A percentile compares a stretch with the other conserved stretches of the same genome.
phyloP scores from a whole-genome alignment of 805 yeast species.

The Myxozyma nipponensis region DNA sequence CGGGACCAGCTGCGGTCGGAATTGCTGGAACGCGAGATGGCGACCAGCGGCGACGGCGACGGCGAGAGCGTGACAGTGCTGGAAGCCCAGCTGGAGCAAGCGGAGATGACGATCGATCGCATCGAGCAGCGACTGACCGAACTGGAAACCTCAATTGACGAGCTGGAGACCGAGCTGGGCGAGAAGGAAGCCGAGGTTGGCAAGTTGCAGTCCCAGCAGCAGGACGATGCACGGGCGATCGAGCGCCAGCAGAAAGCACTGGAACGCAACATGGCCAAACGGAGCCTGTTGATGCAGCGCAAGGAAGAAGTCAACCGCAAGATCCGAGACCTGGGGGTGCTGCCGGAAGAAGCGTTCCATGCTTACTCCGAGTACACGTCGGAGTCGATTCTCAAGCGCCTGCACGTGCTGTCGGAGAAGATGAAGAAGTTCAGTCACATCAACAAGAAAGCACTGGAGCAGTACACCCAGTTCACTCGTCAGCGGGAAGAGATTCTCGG shows the following conservation, averaged over 20 bases:
- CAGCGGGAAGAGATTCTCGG: slow-evolving; percentile 64
- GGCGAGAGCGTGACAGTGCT: slow-evolving; percentile 34
- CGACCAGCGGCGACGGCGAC: slow-evolving; percentile 28
- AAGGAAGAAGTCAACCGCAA: slow-evolving; percentile 68
- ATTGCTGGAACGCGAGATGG: slow-evolving; percentile 21
- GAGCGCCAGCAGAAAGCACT: slow-evolving; percentile 60
- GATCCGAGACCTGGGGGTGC: slow-evolving; percentile 78
- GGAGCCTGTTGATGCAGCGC: slow-evolving; percentile 54
- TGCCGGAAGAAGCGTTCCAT: slow-evolving; percentile 79
- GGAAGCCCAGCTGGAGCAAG: slow-evolving; percentile 10
- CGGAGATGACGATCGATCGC: slow-evolving; percentile 32
- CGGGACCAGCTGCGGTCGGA: slow-evolving; percentile 39
- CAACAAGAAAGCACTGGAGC: slow-evolving; percentile 86
- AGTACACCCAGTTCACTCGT: slow-evolving; percentile 64
- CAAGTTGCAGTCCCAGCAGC: slow-evolving; percentile 56
- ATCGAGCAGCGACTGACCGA: slow-evolving; percentile 34
- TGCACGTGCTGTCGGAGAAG: slow-evolving; percentile 54
- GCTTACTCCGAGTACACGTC: slow-evolving; percentile 46
- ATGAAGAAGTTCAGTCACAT: slow-evolving; percentile 68
- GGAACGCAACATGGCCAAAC: slow-evolving; percentile 62
- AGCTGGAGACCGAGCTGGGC: slow-evolving; percentile 29
- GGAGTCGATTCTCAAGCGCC: slow-evolving; percentile 48
- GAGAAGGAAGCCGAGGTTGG: slow-evolving; percentile 43
- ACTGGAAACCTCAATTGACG: slow-evolving; percentile 30
- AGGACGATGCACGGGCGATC: slow-evolving; percentile 49